Evolutionary conservation across 2,329 filamentous ascomycete species (phyloP), one percentile per base, ranked within the genome.

Genomic region (Aspergillus glaucus): DNA sequence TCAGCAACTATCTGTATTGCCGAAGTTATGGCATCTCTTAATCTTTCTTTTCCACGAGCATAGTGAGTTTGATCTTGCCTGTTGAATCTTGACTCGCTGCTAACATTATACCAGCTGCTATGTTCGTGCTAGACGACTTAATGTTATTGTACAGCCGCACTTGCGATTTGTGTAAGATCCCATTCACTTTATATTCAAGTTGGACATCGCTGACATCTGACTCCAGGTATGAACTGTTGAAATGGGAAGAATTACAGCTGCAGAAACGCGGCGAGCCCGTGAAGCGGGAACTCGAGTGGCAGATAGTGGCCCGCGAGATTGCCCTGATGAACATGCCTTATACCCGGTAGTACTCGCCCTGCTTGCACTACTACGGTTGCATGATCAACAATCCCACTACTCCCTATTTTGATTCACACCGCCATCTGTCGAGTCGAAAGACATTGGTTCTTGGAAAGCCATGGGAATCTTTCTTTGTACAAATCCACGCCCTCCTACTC

Each of bases 1-100:
- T 95, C 89, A 54, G 93, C 93, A 10, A 98, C 92, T 1, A 96
- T 98, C 53, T 97, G 93, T 66, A 98, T 98, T 61, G 93, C 93
- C n/a, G 91, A 97, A 69, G 89, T 97, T 32, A 98, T 98, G 93
- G 84, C 85, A 32, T 78, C 85, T 22, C 70, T 89, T 59, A 78
- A 82, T 19, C 73, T 96, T 55, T 93, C 89, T 0, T 92, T 97
- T 60, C 90, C 93, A 10, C 81, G 88, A 48, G 93, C 93, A 50
- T 98, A 98, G 78, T 81, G 70, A 66, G 79, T 75, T 2, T 46
- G 9, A 8, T 3, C 6, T n/a, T 8, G 21, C 6, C 40, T 19
- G 4, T 42, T 44, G 19, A 36, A 9, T 3, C 42, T 4, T 28
- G 26, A 19, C 17, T 10, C 9, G 5, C 15, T 37, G 10, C 19